phyloP scores from a whole-genome alignment of 805 yeast genomes.

The Brettanomyces nanus region DNA sequence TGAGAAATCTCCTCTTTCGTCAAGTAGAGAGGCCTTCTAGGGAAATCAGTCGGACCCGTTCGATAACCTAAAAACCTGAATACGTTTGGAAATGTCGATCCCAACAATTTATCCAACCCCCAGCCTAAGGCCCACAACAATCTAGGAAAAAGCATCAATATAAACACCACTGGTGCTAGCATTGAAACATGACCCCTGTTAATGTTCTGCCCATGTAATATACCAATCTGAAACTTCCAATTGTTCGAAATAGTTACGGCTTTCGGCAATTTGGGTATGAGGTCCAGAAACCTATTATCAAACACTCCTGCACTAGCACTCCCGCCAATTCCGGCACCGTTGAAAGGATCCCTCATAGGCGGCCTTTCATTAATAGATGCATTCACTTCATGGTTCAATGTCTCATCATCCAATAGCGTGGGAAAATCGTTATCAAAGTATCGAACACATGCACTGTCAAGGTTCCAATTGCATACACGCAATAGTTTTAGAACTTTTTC shows the following conservation, averaged over 20 bases:
- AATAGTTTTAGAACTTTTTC: conserved; percentile 40
- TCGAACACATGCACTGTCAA: conserved; percentile 52
- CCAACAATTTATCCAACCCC: conserved; percentile 29
- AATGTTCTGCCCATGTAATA: conserved; percentile 6
- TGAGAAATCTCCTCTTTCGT: conserved; percentile 12
- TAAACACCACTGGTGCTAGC: conserved; percentile 35
- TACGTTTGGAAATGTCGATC: conserved; percentile 27
- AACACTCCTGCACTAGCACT: background rate
- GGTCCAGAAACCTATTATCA: conserved; percentile 5
- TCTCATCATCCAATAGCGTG: conserved; percentile 17
- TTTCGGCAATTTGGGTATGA: conserved; percentile 27
- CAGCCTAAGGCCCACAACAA: conserved; percentile 34
- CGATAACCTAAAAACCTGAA: conserved; percentile 22
- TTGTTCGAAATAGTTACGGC: conserved; percentile 28
- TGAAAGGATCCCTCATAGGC: background rate
- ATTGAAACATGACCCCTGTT: conserved; percentile 5
- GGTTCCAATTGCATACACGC: conserved; percentile 46
- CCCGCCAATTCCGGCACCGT: background rate
- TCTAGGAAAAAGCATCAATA: conserved; percentile 50
- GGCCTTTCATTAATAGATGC: background rate
- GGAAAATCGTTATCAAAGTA: conserved; percentile 52
- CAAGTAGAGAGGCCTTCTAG: conserved; percentile 20
- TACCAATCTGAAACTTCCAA: conserved; percentile 29
- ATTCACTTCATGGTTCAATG: background rate
- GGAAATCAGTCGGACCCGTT: conserved; percentile 24